Conservation (phyloP, 164 flowering plant genomes). For the Stephania japonica region DNA sequence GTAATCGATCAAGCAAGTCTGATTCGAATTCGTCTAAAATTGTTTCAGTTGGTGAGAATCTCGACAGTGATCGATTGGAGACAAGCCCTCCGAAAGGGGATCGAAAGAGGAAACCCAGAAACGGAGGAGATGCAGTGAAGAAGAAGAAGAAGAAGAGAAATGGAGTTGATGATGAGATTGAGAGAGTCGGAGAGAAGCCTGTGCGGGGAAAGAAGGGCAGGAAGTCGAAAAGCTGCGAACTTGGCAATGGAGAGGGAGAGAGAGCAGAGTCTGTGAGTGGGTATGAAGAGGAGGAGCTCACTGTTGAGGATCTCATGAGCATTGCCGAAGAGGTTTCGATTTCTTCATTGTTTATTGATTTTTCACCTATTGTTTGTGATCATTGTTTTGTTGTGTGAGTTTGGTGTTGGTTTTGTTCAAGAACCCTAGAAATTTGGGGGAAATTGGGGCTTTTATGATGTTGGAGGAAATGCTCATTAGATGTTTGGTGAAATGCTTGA, state of each 20-base stretch:
- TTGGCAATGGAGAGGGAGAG: conserved; percentile 13
- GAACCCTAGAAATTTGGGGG: too few species aligned
- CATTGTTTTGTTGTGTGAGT: not conserved
- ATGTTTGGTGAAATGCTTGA: too few species aligned
- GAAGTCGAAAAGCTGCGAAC: not conserved
- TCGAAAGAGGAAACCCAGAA: conserved; percentile 15
- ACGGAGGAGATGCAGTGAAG: conserved; percentile 11
- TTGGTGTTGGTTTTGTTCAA: not conserved
- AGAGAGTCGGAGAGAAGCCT: conserved; percentile 7
- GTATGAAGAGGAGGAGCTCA: conserved; percentile 37
- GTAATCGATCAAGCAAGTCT: conserved; percentile 17
- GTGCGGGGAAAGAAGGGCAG: conserved; percentile 11
- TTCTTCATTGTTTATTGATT: not conserved
- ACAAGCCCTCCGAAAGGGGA: conserved; percentile 17
- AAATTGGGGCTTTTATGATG: too few species aligned
- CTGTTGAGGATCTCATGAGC: conserved; percentile 55
- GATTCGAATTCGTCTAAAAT: conserved; percentile 8
- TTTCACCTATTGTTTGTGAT: not conserved
- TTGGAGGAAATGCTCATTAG: too few species aligned
- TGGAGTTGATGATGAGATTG: not conserved
- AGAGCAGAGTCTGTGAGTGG: conserved; percentile 19
- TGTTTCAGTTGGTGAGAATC: conserved; percentile 8
- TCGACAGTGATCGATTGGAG: conserved; percentile 10
- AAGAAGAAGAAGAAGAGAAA: conserved; percentile 12
- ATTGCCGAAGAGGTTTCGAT: conserved; percentile 63